These are phyloP conservation scores for Russula sp. DNA, from an alignment of 768 basidiomycete genomes.

Conservation along the genomic window DNA sequence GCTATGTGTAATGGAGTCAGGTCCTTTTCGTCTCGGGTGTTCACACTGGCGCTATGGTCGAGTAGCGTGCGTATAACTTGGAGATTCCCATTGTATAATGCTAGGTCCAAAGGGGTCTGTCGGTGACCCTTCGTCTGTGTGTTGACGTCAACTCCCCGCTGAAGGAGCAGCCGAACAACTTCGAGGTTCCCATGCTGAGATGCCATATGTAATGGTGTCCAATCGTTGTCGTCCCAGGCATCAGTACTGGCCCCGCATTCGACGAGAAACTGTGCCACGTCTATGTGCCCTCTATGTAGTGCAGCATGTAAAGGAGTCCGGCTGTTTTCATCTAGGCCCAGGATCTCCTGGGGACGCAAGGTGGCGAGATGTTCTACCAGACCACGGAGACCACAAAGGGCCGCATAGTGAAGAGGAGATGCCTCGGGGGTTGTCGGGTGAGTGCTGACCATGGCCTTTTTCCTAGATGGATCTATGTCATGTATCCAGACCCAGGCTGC, in stretches of 20 bases:
- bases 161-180: background rate
- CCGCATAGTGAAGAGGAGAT: background rate
- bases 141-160: background rate
- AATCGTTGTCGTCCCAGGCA: background rate
- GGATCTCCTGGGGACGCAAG: background rate
- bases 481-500: slow-evolving; percentile 1
- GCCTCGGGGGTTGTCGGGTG: background rate
- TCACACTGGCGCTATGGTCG: background rate
- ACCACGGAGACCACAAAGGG: background rate
- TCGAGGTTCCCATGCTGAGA: background rate
- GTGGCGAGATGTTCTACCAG: background rate
- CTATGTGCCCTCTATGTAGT: background rate
- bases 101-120: background rate
- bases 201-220: background rate
- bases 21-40: background rate
- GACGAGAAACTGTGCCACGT: background rate
- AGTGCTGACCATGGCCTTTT: background rate
- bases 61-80: background rate
- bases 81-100: background rate
- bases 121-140: background rate
- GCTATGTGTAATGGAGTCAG: background rate
- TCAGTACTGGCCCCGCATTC: background rate
- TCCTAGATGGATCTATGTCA: background rate
- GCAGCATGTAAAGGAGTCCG: background rate
- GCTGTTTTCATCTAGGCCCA: background rate